Evolutionary conservation across 2,329 filamentous ascomycete species (phyloP).

Genomic region (Phaeoacremonium minimum): DNA sequence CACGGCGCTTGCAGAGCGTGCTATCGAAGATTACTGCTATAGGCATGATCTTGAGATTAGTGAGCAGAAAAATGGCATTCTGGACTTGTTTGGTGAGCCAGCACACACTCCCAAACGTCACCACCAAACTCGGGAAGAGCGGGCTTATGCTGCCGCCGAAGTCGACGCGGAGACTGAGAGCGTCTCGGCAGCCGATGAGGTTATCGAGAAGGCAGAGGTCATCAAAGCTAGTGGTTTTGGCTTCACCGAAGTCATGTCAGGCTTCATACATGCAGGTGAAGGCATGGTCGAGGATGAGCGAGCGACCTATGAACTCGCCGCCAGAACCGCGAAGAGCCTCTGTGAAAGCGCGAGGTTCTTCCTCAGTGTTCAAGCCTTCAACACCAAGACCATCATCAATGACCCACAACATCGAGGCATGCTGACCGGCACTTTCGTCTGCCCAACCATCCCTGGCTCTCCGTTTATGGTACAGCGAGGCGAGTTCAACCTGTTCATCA

Average conservation of each 20-base stretch:
- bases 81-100: constrained; percentile 53
- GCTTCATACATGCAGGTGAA: constrained; percentile 47
- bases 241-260: constrained; percentile 63
- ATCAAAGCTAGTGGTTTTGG: constrained; percentile 46
- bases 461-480: constrained; percentile 58
- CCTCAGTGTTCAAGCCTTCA: constrained; percentile 51
- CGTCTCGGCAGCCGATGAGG: constrained; percentile 27
- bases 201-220: constrained; percentile 35
- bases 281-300: constrained; percentile 36
- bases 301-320: constrained; percentile 49
- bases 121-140: constrained; percentile 6
- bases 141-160: constrained; percentile 12
- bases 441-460: constrained; percentile 47
- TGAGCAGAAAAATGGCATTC: constrained; percentile 36
- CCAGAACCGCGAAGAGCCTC: constrained; percentile 45
- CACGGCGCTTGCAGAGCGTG: constrained; percentile 62
- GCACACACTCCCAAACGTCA: constrained; percentile 19
- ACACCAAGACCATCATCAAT: constrained; percentile 41
- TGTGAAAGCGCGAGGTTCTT: constrained; percentile 56
- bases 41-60: constrained; percentile 38
- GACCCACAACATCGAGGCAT: constrained; percentile 45
- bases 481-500: constrained; percentile 51
- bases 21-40: constrained; percentile 46
- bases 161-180: constrained; percentile 28
- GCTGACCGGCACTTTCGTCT: constrained; percentile 56